A percentile compares a stretch with the other conserved stretches of the same genome.
These are phyloP conservation scores for Bifiguratus adelaidae DNA, from an alignment of 192 early-diverging fungal species.

Conservation along the genomic window DNA sequence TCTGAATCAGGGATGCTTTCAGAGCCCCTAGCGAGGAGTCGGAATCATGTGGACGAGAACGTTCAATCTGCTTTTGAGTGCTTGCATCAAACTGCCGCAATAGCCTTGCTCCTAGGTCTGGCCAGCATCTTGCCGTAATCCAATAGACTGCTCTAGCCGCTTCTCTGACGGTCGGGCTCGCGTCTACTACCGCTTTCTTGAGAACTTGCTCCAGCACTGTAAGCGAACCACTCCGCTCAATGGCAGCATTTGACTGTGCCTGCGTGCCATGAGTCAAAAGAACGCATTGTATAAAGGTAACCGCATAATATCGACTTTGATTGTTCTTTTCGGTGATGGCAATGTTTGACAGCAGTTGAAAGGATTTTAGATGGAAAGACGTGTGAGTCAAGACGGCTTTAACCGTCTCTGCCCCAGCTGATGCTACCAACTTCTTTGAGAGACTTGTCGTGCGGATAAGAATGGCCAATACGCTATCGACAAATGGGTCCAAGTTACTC, in stretches of 20 bases:
- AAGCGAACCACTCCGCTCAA: constrained; percentile 19
- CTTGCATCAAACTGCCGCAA: background rate
- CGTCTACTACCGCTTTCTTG: constrained; percentile 26
- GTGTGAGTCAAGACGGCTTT: constrained; percentile 12
- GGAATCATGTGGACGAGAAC: background rate
- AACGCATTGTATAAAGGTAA: constrained; percentile 10
- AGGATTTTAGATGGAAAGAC: constrained; percentile 17
- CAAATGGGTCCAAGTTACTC: constrained; percentile 13
- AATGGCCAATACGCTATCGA: constrained; percentile 19
- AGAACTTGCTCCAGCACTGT: constrained; percentile 21
- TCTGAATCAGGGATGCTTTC: no score
- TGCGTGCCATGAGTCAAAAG: constrained; percentile 12
- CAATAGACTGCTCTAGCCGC: constrained; percentile 23
- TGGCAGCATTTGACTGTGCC: constrained; percentile 8
- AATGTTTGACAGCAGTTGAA: constrained; percentile 4
- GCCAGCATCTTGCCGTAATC: constrained; percentile 21
- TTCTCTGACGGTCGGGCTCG: constrained; percentile 21
- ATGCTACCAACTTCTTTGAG: constrained; percentile 21
- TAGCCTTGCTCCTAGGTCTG: constrained; percentile 22
- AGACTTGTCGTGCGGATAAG: constrained; percentile 12
- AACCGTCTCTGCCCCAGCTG: constrained; percentile 6
- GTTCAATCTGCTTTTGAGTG: background rate
- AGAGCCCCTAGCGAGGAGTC: background rate
- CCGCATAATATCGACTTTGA: constrained; percentile 14
- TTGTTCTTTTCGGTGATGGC: constrained; percentile 27